Evolutionary conservation across 2,329 filamentous ascomycete species (phyloP).

Genomic region (Aspergillus melleus): DNA sequence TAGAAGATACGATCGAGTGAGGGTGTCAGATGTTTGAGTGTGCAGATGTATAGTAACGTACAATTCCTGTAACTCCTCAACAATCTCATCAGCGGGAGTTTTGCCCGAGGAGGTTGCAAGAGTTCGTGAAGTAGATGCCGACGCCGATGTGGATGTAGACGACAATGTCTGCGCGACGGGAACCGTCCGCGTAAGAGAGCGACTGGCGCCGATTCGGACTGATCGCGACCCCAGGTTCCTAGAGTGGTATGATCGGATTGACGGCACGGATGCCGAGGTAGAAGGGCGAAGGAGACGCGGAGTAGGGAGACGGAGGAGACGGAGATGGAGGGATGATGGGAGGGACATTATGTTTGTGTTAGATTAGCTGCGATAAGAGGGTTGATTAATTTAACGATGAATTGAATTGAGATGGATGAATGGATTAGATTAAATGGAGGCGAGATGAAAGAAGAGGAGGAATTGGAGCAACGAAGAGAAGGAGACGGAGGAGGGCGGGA

Average conservation of each 20-base stretch:
- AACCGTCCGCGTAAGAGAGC: no score
- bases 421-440: not conserved
- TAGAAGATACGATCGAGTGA: no score
- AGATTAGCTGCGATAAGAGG: not conserved
- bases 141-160: no score
- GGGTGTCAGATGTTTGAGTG: no score
- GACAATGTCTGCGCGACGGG: no score
- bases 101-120: constrained; percentile 19
- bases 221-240: no score
- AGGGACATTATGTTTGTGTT: not conserved
- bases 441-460: not conserved
- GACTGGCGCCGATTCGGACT: not conserved
- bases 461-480: not conserved
- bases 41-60: no score
- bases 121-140: not conserved
- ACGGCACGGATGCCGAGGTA: not conserved
- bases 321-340: not conserved
- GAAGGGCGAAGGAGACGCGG: not conserved
- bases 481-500: not conserved
- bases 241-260: not conserved
- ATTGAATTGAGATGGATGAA: not conserved
- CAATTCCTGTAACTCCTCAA: constrained; percentile 40
- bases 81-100: constrained; percentile 32
- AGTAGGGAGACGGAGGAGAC: not conserved
- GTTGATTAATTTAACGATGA: not conserved